Base-by-base conservation (phyloP, 176 grass and related monocot species). In the Oryza australiensis region DNA sequence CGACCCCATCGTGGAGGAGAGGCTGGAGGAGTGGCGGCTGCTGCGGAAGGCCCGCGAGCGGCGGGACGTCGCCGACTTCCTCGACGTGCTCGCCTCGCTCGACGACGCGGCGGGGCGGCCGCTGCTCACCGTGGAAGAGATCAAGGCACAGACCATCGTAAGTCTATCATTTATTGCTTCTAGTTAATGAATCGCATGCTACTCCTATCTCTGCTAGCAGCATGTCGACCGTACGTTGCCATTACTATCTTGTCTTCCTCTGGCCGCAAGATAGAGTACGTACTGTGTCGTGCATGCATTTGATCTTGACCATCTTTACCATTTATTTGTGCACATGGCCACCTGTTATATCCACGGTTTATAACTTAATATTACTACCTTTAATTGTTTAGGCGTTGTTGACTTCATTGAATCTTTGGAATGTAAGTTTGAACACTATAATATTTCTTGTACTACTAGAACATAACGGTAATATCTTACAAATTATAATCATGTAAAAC, bases 71-170 rank as follows among this genome's bases (percentile, higher is more conserved):
- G 63, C 66, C 22, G 86, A 92, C 79, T 68, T 88, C 24, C 79
- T 89, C 43, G 90, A 92, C 68, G 41, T 88, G 15, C 24, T 92
- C 27, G 60, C 68, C 3, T 83, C 86, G 10, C 76, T 92, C 2
- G 62, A 80, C 3, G 75, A 70, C 26, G 14, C 2, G 11, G 32
- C 32, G 0, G 90, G 86, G 0, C 35, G 18, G 16, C 70, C 86
- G 5, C 43, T 86, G 24, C 66, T 92, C 41, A 76, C 62, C n/a
- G 6, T 51, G 0, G 70, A 89, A 15, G 86, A 92, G 69, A 89
- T 92, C 75, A 89, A 70, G 27, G 83, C 83, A 1, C 82, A 91
- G 14, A 30, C 42, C 42, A 79, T 83, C 8, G 88, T 84, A 84
- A 72, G 83, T 49, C n/a, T 4, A 0, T 37, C 40, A 32, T 65